These are phyloP conservation scores for Cardiospermum halicacabum DNA, from an alignment of 345 rosid genomes.

Conservation along the genomic window DNA sequence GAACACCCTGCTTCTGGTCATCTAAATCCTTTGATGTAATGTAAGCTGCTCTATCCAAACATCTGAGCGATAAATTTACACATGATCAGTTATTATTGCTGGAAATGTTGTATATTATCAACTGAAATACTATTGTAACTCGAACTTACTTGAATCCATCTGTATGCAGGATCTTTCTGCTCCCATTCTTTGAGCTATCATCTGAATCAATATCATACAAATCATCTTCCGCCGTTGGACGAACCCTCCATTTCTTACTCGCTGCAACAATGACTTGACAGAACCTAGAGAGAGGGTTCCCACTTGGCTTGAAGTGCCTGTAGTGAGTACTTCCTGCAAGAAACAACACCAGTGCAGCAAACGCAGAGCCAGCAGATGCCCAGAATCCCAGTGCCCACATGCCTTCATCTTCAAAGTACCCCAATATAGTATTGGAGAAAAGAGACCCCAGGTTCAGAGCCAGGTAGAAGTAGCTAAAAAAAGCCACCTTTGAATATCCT, in stretches of 20 bases:
- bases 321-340: slow-evolving; percentile 66
- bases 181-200: slow-evolving; percentile 34
- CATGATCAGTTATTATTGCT: neutral
- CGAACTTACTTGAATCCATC: slow-evolving; percentile 80
- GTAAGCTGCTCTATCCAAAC: slow-evolving; percentile 89
- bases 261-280: slow-evolving; percentile 86
- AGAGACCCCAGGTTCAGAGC: slow-evolving; percentile 92
- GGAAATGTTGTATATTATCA: neutral
- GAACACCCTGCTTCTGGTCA: slow-evolving; percentile 50
- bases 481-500: slow-evolving; percentile 78
- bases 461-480: slow-evolving; percentile 97
- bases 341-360: slow-evolving; percentile 70
- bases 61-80: slow-evolving; percentile 38
- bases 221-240: slow-evolving; percentile 37
- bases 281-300: slow-evolving; percentile 82
- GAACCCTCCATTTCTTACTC: slow-evolving; percentile 54
- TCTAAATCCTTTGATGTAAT: slow-evolving; percentile 57
- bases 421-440: slow-evolving; percentile 87
- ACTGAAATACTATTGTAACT: neutral
- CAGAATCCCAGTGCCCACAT: slow-evolving; percentile 96
- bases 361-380: slow-evolving; percentile 84
- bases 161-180: slow-evolving; percentile 79
- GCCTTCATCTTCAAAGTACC: slow-evolving; percentile 91
- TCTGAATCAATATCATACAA: slow-evolving; percentile 42
- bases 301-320: slow-evolving; percentile 83